Conservation (phyloP, 1,284 basidiomycete species). For the Crucibulum parvulum region DNA sequence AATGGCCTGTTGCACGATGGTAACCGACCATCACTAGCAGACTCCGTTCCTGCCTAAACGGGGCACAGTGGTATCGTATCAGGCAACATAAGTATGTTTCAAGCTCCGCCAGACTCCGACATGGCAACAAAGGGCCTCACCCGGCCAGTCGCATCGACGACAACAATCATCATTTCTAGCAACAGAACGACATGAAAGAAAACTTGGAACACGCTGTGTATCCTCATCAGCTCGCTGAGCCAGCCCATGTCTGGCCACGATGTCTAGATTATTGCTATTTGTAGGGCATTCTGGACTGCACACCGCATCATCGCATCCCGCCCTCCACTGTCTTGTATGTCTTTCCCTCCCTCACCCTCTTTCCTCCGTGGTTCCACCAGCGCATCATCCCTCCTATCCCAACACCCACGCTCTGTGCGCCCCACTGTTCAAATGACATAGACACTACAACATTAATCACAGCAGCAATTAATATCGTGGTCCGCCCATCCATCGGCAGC, state of each 20-base stretch:
- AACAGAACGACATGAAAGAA: too few species aligned
- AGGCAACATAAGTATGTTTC: too few species aligned
- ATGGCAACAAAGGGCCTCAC: background rate
- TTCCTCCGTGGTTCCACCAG: conserved; percentile 48
- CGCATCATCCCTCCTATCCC: conserved; percentile 56
- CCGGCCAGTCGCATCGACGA: background rate
- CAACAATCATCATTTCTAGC: background rate
- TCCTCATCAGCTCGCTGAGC: conserved; percentile 9
- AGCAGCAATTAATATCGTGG: conserved; percentile 75
- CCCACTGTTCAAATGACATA: conserved; percentile 85
- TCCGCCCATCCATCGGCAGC: conserved; percentile 76
- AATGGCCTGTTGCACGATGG: conserved; percentile 14
- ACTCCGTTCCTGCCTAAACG: conserved; percentile 18
- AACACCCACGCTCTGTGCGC: conserved; percentile 64
- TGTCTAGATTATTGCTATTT: background rate
- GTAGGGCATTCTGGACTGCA: background rate
- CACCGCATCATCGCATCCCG: conserved; percentile 51
- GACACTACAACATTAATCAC: conserved; percentile 79
- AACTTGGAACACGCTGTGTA: background rate
- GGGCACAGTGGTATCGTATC: too few species aligned
- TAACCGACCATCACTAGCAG: conserved; percentile 34
- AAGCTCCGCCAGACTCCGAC: background rate
- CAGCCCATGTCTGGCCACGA: conserved; percentile 1
- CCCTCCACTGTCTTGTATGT: conserved; percentile 78
- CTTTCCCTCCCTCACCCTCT: conserved; percentile 64